These are phyloP conservation scores for Nissolia schottii DNA, from an alignment of 306 rosid genomes.

Conservation along the genomic window DNA sequence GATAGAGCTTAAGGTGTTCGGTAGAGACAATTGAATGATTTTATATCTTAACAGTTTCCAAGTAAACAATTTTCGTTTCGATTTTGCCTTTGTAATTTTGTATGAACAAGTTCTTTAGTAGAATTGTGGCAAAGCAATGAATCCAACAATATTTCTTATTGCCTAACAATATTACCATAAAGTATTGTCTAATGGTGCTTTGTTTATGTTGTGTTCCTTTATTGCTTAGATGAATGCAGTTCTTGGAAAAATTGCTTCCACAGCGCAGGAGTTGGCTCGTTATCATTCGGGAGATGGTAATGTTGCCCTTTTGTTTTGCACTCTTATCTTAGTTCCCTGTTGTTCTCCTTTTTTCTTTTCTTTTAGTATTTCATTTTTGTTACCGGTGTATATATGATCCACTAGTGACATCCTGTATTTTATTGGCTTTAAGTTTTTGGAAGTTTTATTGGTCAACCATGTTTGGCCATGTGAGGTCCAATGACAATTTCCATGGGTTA, in stretches of 20 bases:
- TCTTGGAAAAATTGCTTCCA: conserved; percentile 87
- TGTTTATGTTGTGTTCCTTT: conserved; percentile 7
- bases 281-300: conserved; percentile 97
- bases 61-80: background rate
- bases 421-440: conserved; percentile 1
- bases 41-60: too few species aligned
- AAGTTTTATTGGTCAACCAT: background rate
- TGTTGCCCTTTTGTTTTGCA: background rate
- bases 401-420: background rate
- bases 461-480: background rate
- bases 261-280: conserved; percentile 86
- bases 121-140: background rate
- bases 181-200: conserved; percentile 3
- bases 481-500: background rate
- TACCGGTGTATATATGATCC: conserved; percentile 4
- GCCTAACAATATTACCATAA: background rate
- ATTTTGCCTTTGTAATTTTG: background rate
- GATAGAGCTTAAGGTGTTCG: too few species aligned
- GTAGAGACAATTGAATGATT: too few species aligned
- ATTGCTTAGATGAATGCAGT: conserved; percentile 81
- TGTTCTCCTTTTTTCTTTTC: background rate
- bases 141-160: background rate
- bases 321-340: background rate
- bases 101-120: background rate
- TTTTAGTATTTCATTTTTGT: background rate